These are phyloP conservation scores for Brettanomyces custersianus DNA, from an alignment of 805 yeast species.

Conservation along the genomic window DNA sequence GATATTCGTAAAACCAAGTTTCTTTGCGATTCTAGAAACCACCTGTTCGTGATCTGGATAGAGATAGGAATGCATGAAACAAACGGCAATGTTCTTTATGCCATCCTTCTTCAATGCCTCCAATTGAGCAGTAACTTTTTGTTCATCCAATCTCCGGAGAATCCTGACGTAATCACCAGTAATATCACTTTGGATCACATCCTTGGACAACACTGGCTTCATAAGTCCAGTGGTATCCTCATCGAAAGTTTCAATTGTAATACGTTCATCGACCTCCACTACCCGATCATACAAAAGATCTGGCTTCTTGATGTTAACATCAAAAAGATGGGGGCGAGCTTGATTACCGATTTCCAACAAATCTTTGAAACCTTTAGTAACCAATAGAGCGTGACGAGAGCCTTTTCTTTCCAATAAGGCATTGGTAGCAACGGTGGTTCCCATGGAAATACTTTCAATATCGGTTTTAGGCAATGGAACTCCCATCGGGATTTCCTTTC, in stretches of 20 bases:
- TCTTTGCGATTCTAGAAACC: slow-evolving; percentile 50
- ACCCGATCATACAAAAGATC: slow-evolving; percentile 67
- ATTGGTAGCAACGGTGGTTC: too few relatives aligned
- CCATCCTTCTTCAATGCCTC: slow-evolving; percentile 44
- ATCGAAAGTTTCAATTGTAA: slow-evolving; percentile 70
- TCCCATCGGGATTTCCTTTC: too few relatives aligned
- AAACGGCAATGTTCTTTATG: slow-evolving; percentile 60
- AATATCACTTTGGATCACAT: too few relatives aligned
- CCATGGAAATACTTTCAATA: too few relatives aligned
- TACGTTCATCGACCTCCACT: slow-evolving; percentile 82
- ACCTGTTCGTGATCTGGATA: slow-evolving; percentile 59
- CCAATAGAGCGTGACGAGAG: slow-evolving; percentile 72
- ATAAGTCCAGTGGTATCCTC: slow-evolving; percentile 43
- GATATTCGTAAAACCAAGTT: slow-evolving; percentile 59
- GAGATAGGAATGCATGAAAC: slow-evolving; percentile 65
- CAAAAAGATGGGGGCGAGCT: slow-evolving; percentile 84
- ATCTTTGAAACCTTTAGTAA: slow-evolving; percentile 85
- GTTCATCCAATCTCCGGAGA: slow-evolving; percentile 39
- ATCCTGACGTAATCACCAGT: slow-evolving; percentile 64
- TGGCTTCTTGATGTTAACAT: slow-evolving; percentile 64
- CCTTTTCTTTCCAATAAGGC: slow-evolving; percentile 91
- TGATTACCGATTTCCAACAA: slow-evolving; percentile 82
- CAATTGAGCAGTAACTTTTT: slow-evolving; percentile 33
- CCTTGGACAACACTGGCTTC: too few relatives aligned
- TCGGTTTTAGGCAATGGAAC: too few relatives aligned